Conservation (phyloP, 352 stramenopile genomes). For the Phytophthora vignae region DNA sequence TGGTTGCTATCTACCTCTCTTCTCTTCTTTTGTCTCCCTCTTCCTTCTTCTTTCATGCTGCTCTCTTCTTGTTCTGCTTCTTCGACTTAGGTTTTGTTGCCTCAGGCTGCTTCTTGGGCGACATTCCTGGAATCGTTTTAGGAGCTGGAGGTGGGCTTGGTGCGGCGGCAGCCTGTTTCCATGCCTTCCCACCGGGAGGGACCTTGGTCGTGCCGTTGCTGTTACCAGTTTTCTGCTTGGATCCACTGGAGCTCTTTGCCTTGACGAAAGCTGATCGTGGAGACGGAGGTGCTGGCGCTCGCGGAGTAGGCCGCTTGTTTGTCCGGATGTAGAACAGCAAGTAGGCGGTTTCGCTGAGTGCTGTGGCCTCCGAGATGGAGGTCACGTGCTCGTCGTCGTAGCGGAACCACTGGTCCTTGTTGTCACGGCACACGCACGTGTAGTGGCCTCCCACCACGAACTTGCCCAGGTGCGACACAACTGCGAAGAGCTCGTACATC, state of each 20-base stretch:
- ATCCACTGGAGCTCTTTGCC: conserved; percentile 19
- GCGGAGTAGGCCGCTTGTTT: conserved; percentile 40
- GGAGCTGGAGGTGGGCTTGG: conserved; percentile 14
- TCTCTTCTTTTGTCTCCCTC: background rate
- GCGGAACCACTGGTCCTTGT: conserved; percentile 90
- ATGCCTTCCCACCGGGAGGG: conserved; percentile 19
- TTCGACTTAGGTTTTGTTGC: conserved; percentile 31
- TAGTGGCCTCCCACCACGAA: conserved; percentile 86
- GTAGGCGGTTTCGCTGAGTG: conserved; percentile 80
- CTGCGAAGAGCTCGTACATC: conserved; percentile 86
- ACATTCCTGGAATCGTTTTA: conserved; percentile 54
- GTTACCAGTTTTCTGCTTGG: conserved; percentile 17
- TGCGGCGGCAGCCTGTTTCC: conserved; percentile 29
- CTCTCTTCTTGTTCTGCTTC: conserved; percentile 49
- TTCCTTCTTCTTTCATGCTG: conserved; percentile 11
- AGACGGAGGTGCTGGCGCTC: conserved; percentile 16
- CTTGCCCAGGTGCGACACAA: conserved; percentile 85
- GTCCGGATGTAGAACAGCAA: conserved; percentile 85
- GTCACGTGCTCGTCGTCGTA: conserved; percentile 87
- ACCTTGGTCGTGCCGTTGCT: conserved; percentile 32
- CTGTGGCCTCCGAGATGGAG: conserved; percentile 73
- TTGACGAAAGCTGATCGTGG: conserved; percentile 33
- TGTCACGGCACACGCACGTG: conserved; percentile 85
- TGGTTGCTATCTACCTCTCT: conserved; percentile 19
- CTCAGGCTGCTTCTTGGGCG: conserved; percentile 32